Conservation (phyloP, 352 stramenopile species). For the Pythium myriotylum region DNA sequence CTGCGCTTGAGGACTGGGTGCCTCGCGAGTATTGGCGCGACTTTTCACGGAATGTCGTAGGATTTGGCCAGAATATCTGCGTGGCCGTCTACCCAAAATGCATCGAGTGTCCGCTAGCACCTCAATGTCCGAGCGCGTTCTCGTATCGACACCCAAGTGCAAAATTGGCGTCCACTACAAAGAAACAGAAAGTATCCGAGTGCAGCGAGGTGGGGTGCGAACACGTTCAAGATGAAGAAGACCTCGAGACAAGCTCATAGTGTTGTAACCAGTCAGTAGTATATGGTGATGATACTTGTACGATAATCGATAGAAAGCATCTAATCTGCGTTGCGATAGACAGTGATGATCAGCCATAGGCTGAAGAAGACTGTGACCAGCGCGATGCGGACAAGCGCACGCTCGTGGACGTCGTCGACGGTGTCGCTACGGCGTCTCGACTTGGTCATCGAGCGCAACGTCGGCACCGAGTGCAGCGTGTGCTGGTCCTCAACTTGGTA, state of each 20-base stretch:
- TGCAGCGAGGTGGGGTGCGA: not conserved
- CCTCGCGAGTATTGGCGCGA: conserved; percentile 55
- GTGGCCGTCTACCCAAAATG: conserved; percentile 58
- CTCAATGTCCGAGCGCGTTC: conserved; percentile 56
- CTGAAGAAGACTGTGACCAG: conserved; percentile 34
- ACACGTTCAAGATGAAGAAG: not conserved
- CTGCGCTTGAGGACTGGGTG: conserved; percentile 65
- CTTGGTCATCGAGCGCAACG: conserved; percentile 19
- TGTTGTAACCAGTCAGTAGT: not conserved
- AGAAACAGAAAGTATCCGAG: not conserved
- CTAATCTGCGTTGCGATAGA: conserved; percentile 31
- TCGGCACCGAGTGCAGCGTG: conserved; percentile 23
- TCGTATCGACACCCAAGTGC: conserved; percentile 19
- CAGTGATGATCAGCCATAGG: conserved; percentile 37
- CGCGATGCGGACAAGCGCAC: conserved; percentile 38
- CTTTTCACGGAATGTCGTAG: conserved; percentile 68
- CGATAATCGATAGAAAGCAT: not conserved
- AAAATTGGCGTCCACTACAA: conserved; percentile 2
- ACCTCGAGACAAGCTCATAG: not conserved
- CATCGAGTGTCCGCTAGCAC: conserved; percentile 50
- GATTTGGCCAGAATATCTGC: conserved; percentile 76
- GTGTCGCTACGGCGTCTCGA: conserved; percentile 36
- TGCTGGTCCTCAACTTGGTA: conserved; percentile 18
- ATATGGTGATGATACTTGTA: conserved; percentile 7
- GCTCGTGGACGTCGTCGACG: conserved; percentile 42